A percentile compares a stretch with the other conserved stretches of the same genome.
Conservation (phyloP, 306 rosid species). For the Sphenostylis stenocarpa region DNA sequence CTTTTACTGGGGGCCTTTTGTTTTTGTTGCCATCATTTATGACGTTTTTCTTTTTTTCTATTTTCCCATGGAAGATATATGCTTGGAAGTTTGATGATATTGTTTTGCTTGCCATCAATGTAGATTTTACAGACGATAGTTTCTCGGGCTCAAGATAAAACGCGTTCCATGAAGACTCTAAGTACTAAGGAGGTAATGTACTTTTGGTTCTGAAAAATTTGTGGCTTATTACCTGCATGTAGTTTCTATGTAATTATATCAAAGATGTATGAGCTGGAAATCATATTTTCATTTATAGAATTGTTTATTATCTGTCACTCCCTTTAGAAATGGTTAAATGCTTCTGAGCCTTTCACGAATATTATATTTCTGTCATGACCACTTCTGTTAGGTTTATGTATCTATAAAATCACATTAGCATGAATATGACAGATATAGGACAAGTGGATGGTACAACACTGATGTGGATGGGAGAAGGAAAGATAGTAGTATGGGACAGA, state of each 20-base stretch:
- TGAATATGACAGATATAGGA: neutral
- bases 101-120: conserved; percentile 24
- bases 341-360: neutral
- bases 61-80: neutral
- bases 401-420: neutral
- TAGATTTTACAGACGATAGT: conserved; percentile 94
- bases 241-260: neutral
- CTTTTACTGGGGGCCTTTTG: neutral
- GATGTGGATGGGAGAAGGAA: neutral
- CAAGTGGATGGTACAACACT: neutral
- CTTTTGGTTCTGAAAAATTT: conserved; percentile 9
- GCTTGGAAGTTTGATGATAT: conserved; percentile 13
- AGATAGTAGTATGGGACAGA: neutral
- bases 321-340: neutral
- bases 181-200: conserved; percentile 90
- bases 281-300: neutral
- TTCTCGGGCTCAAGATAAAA: conserved; percentile 79
- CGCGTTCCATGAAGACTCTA: conserved; percentile 66
- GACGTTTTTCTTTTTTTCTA: neutral
- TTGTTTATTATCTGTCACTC: neutral
- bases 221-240: neutral
- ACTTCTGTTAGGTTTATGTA: neutral
- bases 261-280: neutral
- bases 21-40: neutral
- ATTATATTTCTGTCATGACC: neutral